Base-by-base conservation (phyloP, 805 yeast genomes). In the Lipomyces yamanashiensis region DNA sequence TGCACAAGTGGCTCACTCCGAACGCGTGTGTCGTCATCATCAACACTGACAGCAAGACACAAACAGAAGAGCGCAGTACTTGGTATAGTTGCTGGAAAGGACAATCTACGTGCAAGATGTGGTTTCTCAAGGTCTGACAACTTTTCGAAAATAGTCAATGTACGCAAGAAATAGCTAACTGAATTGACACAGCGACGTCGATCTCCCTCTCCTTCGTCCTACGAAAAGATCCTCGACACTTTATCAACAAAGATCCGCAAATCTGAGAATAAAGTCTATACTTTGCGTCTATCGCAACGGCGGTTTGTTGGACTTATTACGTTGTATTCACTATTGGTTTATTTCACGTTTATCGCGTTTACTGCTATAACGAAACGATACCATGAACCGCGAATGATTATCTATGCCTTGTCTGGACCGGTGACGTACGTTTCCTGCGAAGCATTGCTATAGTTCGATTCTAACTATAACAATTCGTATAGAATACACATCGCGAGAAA, bases 201-300 rank as follows among this genome's bases (percentile, higher is more conserved):
- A 19, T 17, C 71, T 21, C 58, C 59, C 21, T 58, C 69, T 56
- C 64, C 71, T 17, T 41, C 71, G 34, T 54, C 70, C 34, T 77
- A 73, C 66, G 80, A 78, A 63, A 70, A 72, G 63, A 76, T 73
- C 53, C 73, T 78, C 37, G 73, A 74, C 49, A 52, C 59, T 17
- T 68, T 78, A 15, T 67, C 76, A 7, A 52, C 70, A 15, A 63
- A 73, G 62, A 74, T 77, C 43, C 62, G 66, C 4, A 48, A 56
- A n/a, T 66, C 72, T 44, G 72, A 68, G 39, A 34, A 60, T 23
- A 48, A 70, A 21, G 54, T 68, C 1, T 55, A 36, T 17, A 47
- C 58, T 13, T 56, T 55, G n/a, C 64, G 63, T 8, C n/a, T 49
- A 5, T 36, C 65, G 8, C 52, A 36, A 33, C 71, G 79, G 19